These are phyloP conservation scores for Bothriochloa decipiens DNA, from an alignment of 176 grass and related monocot species.

Conservation along the genomic window DNA sequence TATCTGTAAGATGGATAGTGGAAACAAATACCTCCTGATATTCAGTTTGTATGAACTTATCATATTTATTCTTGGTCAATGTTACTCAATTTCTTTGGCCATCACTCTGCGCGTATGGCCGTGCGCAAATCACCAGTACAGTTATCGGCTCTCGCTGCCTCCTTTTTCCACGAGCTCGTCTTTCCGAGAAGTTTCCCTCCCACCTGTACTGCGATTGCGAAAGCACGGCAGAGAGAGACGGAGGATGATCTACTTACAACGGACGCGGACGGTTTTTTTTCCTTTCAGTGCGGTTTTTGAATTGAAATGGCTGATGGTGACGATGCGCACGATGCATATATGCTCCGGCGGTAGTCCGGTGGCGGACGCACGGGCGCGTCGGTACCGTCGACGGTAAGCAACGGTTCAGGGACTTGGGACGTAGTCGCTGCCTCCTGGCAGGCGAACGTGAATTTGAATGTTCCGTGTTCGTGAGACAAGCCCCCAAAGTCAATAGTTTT, in stretches of 20 bases:
- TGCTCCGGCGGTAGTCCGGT: too few species aligned
- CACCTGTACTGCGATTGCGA: neutral
- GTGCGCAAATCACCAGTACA: too few species aligned
- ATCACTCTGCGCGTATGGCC: too few species aligned
- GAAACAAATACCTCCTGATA: too few species aligned
- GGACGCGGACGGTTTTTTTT: neutral
- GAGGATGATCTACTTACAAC: too few species aligned
- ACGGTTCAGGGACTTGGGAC: neutral
- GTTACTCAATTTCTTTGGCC: too few species aligned
- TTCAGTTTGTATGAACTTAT: too few species aligned
- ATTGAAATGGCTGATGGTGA: neutral
- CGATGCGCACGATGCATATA: neutral
- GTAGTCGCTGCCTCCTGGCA: neutral
- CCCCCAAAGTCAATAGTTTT: neutral
- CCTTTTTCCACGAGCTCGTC: neutral
- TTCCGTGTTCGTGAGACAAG: neutral
- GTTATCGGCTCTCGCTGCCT: too few species aligned
- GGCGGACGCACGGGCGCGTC: neutral
- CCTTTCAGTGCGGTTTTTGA: neutral
- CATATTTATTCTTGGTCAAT: too few species aligned
- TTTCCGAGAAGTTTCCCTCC: neutral
- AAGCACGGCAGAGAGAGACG: too few species aligned
- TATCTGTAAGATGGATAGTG: too few species aligned
- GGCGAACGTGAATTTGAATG: neutral
- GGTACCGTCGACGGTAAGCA: neutral